Percentiles rank a stretch among this genome's conserved stretches.
phyloP scores from a whole-genome alignment of 805 yeast species.

The Candida pseudoglaebosa region DNA sequence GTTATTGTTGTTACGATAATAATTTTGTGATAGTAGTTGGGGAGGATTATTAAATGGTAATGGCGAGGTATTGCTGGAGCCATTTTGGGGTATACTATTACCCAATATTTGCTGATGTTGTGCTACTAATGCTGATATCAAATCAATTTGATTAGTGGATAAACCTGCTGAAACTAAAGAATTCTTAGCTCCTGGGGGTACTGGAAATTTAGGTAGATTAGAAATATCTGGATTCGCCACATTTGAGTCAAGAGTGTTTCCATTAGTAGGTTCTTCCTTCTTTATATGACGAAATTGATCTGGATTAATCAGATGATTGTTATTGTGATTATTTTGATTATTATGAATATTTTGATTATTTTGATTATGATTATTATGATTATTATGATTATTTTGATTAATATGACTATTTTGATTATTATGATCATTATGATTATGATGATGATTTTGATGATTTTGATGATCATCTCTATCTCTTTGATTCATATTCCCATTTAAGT shows the following conservation, averaged over 20 bases:
- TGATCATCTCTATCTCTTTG: slow-evolving; percentile 1
- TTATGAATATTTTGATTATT: background rate
- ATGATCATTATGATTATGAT: too few relatives aligned
- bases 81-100: slow-evolving; percentile 6
- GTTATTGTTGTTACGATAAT: too few relatives aligned
- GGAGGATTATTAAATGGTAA: slow-evolving; percentile 2
- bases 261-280: slow-evolving; percentile 1
- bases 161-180: slow-evolving; percentile 66
- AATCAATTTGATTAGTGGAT: slow-evolving; percentile 64
- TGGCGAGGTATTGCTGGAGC: background rate
- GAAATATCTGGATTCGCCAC: slow-evolving; percentile 21
- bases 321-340: slow-evolving; percentile 7
- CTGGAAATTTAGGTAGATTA: slow-evolving; percentile 55
- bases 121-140: slow-evolving; percentile 68
- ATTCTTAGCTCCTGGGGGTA: slow-evolving; percentile 69
- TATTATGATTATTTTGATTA: slow-evolving; percentile 2
- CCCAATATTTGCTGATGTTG: slow-evolving; percentile 47
- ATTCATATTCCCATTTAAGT: slow-evolving; percentile 4
- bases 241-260: background rate
- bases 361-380: background rate
- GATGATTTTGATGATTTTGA: too few relatives aligned
- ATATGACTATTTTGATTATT: slow-evolving; percentile 3
- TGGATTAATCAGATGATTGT: slow-evolving; percentile 6
- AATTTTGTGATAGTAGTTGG: slow-evolving; percentile 4
- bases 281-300: slow-evolving; percentile 6